Percentiles rank a stretch among this genome's conserved stretches.
Conservation (phyloP, 208 protist genomes). For the Perkinsela sp. region DNA sequence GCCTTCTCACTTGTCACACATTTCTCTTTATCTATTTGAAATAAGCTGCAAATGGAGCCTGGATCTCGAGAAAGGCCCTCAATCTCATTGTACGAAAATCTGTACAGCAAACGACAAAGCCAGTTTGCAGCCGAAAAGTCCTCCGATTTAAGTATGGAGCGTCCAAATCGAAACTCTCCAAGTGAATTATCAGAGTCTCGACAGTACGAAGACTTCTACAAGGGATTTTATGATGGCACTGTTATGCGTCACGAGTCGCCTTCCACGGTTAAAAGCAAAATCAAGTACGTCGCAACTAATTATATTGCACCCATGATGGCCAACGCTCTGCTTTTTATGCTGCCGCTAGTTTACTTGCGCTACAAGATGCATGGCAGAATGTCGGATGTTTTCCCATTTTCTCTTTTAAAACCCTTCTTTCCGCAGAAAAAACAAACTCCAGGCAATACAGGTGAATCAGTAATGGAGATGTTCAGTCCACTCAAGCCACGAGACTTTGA, state of each 20-base stretch:
- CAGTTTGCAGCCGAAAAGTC: too few species aligned
- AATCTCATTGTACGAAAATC: too few species aligned
- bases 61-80: too few species aligned
- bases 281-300: slow-evolving; percentile 27
- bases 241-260: slow-evolving; percentile 7
- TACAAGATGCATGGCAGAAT: slow-evolving; percentile 10
- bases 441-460: slow-evolving; percentile 16
- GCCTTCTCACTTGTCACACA: too few species aligned
- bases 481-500: slow-evolving; percentile 57
- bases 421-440: slow-evolving; percentile 9
- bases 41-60: too few species aligned
- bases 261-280: slow-evolving; percentile 11
- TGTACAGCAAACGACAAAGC: too few species aligned
- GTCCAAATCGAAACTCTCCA: too few species aligned
- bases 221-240: slow-evolving; percentile 59
- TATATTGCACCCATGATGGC: slow-evolving; percentile 40
- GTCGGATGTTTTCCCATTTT: slow-evolving; percentile 11
- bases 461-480: slow-evolving; percentile 77
- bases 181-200: too few species aligned
- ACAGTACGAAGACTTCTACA: slow-evolving; percentile 54
- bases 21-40: too few species aligned
- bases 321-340: slow-evolving; percentile 47
- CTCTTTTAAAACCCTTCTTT: slow-evolving; percentile 19
- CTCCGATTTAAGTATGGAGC: too few species aligned
- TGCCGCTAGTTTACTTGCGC: slow-evolving; percentile 58